A percentile compares a stretch with the other conserved stretches of the same genome.
These are phyloP conservation scores for Epichloe sylvatica DNA, from an alignment of 2,329 filamentous ascomycete species.

Conservation along the genomic window DNA sequence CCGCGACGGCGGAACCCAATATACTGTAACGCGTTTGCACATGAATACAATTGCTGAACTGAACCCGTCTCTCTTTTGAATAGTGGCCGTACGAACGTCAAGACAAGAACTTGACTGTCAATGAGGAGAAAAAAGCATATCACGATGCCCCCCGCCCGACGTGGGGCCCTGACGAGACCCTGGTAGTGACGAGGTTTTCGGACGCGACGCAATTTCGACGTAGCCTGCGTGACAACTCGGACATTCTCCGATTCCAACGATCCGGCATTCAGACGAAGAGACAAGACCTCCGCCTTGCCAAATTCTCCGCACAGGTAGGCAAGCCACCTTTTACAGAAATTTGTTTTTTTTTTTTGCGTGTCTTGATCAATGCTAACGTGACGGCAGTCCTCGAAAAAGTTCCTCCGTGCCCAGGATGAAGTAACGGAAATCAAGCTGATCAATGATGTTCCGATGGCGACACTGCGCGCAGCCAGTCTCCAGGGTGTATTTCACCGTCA, in stretches of 20 bases:
- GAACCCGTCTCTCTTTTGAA: constrained; percentile 8
- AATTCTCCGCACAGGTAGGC: constrained; percentile 42
- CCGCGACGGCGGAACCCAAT: neutral
- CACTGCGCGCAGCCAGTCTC: constrained; percentile 25
- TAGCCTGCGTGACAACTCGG: constrained; percentile 12
- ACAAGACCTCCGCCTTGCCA: constrained; percentile 51
- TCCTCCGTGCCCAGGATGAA: constrained; percentile 40
- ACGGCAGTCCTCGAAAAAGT: constrained; percentile 38
- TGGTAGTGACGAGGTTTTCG: constrained; percentile 43
- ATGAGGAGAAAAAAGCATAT: constrained; percentile 50
- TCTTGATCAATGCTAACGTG: neutral
- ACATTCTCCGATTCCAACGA: constrained; percentile 20
- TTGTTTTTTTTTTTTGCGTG: neutral
- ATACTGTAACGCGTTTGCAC: neutral
- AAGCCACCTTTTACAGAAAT: neutral
- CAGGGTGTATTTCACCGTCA: constrained; percentile 27
- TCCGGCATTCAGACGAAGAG: constrained; percentile 46
- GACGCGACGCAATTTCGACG: constrained; percentile 26
- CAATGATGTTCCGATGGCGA: constrained; percentile 47
- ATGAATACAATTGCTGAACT: constrained; percentile 22
- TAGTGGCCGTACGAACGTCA: constrained; percentile 83
- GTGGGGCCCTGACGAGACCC: constrained; percentile 62
- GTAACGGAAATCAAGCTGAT: constrained; percentile 38
- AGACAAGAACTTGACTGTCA: constrained; percentile 54
- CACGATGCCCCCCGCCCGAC: constrained; percentile 63